These are phyloP conservation scores for Uncinocarpus reesii DNA, from an alignment of 2,329 filamentous ascomycete species.

Conservation along the genomic window DNA sequence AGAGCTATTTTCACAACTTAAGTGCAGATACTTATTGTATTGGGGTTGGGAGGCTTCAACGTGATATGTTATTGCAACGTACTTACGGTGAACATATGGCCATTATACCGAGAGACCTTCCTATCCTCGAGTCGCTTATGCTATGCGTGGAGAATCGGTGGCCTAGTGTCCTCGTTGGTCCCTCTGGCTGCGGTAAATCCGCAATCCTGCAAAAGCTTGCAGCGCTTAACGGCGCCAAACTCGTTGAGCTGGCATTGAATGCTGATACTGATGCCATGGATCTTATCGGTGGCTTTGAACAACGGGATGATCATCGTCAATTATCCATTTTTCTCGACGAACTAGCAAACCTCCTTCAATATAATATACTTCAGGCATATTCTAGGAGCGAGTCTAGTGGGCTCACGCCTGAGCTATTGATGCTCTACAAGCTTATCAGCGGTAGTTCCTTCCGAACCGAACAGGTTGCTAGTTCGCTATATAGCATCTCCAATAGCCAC, in stretches of 20 bases:
- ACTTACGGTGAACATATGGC: slow-evolving; percentile 27
- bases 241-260: slow-evolving; percentile 81
- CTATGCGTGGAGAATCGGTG: slow-evolving; percentile 77
- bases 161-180: slow-evolving; percentile 78
- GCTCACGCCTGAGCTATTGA: slow-evolving; percentile 22
- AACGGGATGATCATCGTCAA: slow-evolving; percentile 70
- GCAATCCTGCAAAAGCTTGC: slow-evolving; percentile 69
- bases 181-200: slow-evolving; percentile 80
- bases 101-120: slow-evolving; percentile 41
- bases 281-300: slow-evolving; percentile 91
- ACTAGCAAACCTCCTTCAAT: slow-evolving; percentile 45
- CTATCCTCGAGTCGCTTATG: slow-evolving; percentile 74
- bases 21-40: slow-evolving; percentile 61
- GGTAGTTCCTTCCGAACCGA: slow-evolving; percentile 24
- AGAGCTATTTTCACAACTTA: slow-evolving; percentile 62
- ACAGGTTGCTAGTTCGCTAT: slow-evolving; percentile 25
- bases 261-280: slow-evolving; percentile 96
- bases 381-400: slow-evolving; percentile 20
- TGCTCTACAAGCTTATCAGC: slow-evolving; percentile 27
- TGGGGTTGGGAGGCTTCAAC: slow-evolving; percentile 60
- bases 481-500: slow-evolving; percentile 34
- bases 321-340: slow-evolving; percentile 51
- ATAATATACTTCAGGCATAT: slow-evolving; percentile 26
- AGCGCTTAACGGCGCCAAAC: slow-evolving; percentile 60
- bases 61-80: slow-evolving; percentile 42